Conservation (phyloP, 169 alveolate genomes). For the Eimeria mitis region DNA sequence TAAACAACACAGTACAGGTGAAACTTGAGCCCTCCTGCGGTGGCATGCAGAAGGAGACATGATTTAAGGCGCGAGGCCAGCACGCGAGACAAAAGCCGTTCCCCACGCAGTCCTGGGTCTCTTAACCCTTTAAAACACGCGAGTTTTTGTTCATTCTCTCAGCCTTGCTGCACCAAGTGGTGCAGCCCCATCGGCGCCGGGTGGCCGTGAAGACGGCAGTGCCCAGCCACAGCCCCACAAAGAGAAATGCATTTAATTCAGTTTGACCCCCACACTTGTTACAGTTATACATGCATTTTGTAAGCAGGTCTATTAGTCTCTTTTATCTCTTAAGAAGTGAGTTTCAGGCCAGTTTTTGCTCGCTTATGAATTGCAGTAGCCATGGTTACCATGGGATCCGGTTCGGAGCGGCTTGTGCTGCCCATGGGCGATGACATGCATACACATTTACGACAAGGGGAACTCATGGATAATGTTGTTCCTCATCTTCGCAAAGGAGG, state of each 20-base stretch:
- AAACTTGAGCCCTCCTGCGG: conserved; percentile 23
- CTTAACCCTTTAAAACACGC: conserved; percentile 13
- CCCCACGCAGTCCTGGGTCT: conserved; percentile 1
- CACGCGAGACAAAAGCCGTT: conserved; percentile 8
- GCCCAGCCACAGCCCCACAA: conserved; percentile 63
- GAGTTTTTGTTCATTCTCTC: neutral
- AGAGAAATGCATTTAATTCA: neutral
- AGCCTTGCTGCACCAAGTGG: conserved; percentile 53
- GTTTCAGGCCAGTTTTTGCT: neutral
- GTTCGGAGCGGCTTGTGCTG: conserved; percentile 24
- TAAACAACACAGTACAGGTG: neutral
- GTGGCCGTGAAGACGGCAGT: conserved; percentile 58
- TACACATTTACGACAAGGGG: conserved; percentile 83
- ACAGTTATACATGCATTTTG: neutral
- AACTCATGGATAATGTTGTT: conserved; percentile 76
- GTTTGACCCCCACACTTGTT: neutral
- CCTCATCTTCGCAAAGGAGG: conserved; percentile 77
- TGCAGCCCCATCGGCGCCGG: conserved; percentile 70
- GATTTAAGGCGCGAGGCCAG: conserved; percentile 13
- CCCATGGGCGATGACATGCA: conserved; percentile 84
- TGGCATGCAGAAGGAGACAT: conserved; percentile 59
- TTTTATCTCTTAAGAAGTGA: neutral
- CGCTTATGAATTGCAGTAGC: neutral
- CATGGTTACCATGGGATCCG: neutral
- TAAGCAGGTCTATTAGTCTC: neutral